Conservation (phyloP, 805 yeast species). For the Nakazawaea peltata region DNA sequence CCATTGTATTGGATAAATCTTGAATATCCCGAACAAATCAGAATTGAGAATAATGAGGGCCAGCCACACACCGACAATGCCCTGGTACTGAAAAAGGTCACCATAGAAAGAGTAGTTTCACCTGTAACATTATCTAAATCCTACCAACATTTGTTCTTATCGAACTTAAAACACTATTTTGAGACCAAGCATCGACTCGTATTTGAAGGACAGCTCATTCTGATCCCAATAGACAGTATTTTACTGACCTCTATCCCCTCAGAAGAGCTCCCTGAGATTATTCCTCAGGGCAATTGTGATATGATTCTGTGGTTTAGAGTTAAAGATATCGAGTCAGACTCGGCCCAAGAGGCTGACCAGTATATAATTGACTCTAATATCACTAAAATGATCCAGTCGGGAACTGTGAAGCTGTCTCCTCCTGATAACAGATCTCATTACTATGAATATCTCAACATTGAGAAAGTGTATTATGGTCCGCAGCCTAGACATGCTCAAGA, state of each 20-base stretch:
- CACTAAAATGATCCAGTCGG: constrained; percentile 66
- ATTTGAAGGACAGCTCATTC: constrained; percentile 58
- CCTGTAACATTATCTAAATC: constrained; percentile 60
- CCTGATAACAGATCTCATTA: constrained; percentile 30
- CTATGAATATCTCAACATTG: constrained; percentile 38
- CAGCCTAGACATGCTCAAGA: constrained; percentile 40
- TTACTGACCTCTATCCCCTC: constrained; percentile 40
- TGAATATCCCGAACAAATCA: constrained; percentile 22
- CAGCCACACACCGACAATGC: constrained; percentile 13
- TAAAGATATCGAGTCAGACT: constrained; percentile 35
- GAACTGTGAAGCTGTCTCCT: constrained; percentile 38
- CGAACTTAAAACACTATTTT: constrained; percentile 55
- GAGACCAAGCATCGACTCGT: constrained; percentile 52
- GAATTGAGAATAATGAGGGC: constrained; percentile 11
- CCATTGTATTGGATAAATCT: constrained; percentile 53
- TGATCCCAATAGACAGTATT: constrained; percentile 67
- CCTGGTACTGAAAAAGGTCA: constrained; percentile 34
- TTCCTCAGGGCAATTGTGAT: constrained; percentile 60
- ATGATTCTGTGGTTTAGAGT: constrained; percentile 82
- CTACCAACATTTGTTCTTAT: constrained; percentile 51
- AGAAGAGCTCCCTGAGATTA: constrained; percentile 24
- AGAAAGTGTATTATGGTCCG: constrained; percentile 23
- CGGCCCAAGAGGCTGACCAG: constrained; percentile 20
- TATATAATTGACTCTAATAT: constrained; percentile 57
- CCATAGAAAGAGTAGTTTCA: constrained; percentile 60